Evolutionary conservation across 805 yeast species (phyloP).

Genomic region (Cyberlindnera americana): DNA sequence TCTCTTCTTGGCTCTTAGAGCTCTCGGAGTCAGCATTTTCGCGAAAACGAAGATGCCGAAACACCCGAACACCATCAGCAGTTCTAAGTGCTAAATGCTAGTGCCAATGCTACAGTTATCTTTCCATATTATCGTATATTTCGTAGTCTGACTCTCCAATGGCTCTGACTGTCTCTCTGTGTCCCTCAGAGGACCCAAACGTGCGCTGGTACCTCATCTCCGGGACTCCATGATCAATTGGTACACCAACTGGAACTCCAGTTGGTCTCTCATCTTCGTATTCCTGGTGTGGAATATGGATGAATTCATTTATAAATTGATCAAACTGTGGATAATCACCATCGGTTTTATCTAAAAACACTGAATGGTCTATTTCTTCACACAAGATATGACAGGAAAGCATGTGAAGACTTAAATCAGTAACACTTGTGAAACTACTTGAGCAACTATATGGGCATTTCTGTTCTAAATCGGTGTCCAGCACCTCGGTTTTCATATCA

Average conservation of each 20-base stretch:
- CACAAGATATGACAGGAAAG: conserved; percentile 6
- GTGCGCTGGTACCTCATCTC: conserved; percentile 14
- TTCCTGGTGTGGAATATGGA: neutral
- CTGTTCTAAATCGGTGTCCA: neutral
- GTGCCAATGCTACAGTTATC: neutral
- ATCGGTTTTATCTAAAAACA: no score
- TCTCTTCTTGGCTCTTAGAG: neutral
- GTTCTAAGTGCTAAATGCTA: neutral
- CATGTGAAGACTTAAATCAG: conserved; percentile 11
- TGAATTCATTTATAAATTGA: neutral
- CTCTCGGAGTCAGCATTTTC: no score
- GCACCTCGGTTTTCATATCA: neutral
- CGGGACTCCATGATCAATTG: conserved; percentile 4
- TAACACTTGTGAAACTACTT: neutral
- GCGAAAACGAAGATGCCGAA: neutral
- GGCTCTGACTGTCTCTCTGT: conserved; percentile 4
- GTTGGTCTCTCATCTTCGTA: no score
- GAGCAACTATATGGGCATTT: conserved; percentile 6
- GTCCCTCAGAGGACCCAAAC: conserved; percentile 13
- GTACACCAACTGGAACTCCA: no score
- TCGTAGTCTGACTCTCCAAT: neutral
- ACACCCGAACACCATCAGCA: neutral
- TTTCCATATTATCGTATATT: conserved; percentile 5
- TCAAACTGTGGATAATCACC: no score
- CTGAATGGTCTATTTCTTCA: no score